Evolutionary conservation across 768 basidiomycete species (phyloP), one percentile per base, ranked within the genome.

Genomic region (Russula dissimulans): DNA sequence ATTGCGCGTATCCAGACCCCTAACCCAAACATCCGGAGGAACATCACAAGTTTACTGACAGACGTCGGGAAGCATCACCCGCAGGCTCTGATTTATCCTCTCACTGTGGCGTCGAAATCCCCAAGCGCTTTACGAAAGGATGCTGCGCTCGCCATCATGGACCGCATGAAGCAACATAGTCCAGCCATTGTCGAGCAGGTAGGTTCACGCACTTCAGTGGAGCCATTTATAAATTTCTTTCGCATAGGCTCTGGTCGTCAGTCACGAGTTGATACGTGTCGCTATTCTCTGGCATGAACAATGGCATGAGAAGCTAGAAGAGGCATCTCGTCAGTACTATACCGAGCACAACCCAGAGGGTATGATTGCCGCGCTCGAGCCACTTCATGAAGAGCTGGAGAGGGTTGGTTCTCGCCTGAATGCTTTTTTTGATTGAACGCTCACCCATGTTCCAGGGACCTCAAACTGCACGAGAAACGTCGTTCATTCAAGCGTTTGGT

Each of bases 201-300:
- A 67, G 22, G 71, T 65, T 10, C 11, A 32, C 42, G 22, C 47
- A 8, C n/a, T 53, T 44, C 18, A 26, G 22, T 10, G 7, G 14
- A 14, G 22, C 22, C n/a, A 48, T 29, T 26, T 32, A 18, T 36
- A 17, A 59, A 57, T 51, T 57, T 46, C 53, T 14, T 39, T 59
- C n/a, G 47, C 26, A 61, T 36, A 93, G 84, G 95, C 94, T 10
- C 75, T 86, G 48, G 70, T 95, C 29, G 92, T 99, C 71, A 91
- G 91, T 69, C 85, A 89, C 34, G 97, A 99, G 70, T 80, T 99
- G 41, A 97, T 98, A 60, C 87, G 97, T 18, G 91, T 98, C 7
- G 95, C 97, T 7, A 98, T 99, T 61, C 77, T 99, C 11, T 99
- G 97, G 97, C 95, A 98, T 67, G 97, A 99, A 71, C 77, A 94